Evolutionary conservation across 1,139 yeast genomes (phyloP).

Genomic region (Taiozyma sp.): DNA sequence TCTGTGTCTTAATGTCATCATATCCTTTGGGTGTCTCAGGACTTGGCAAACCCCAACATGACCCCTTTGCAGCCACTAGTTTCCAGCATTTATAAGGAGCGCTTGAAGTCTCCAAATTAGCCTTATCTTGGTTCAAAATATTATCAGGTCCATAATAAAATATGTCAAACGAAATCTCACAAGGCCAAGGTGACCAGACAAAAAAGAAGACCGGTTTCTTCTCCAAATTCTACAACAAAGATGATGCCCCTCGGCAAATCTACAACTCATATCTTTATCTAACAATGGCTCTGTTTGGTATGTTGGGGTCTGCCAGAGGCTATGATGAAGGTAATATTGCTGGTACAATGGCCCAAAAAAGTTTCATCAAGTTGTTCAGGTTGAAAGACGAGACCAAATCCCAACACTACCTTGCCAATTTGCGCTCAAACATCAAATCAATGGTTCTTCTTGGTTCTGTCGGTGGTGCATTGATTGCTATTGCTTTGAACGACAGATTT

Average conservation of each 20-base stretch:
- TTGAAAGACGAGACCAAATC: constrained; percentile 37
- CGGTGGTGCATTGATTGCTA: constrained; percentile 51
- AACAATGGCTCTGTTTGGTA: constrained; percentile 50
- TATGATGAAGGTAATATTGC: constrained; percentile 53
- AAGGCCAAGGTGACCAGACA: not conserved
- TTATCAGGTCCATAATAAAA: not conserved
- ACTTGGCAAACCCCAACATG: not conserved
- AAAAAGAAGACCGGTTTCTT: not conserved
- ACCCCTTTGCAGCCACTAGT: not conserved
- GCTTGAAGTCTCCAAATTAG: not conserved
- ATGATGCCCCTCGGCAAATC: constrained; percentile 44
- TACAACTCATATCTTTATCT: constrained; percentile 43
- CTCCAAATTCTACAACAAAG: constrained; percentile 13
- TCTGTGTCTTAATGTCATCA: not conserved
- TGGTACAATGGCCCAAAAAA: constrained; percentile 41
- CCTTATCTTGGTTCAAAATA: not conserved
- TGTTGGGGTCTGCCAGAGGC: constrained; percentile 58
- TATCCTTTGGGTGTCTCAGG: not conserved
- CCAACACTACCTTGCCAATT: constrained; percentile 36
- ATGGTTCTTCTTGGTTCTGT: constrained; percentile 63
- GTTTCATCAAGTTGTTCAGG: constrained; percentile 43
- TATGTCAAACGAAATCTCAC: not conserved
- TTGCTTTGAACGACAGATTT: constrained; percentile 44
- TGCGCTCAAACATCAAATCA: constrained; percentile 51
- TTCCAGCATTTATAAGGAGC: not conserved